These are phyloP conservation scores for Agaricus bisporus DNA, from an alignment of 768 basidiomycete genomes.

Conservation along the genomic window DNA sequence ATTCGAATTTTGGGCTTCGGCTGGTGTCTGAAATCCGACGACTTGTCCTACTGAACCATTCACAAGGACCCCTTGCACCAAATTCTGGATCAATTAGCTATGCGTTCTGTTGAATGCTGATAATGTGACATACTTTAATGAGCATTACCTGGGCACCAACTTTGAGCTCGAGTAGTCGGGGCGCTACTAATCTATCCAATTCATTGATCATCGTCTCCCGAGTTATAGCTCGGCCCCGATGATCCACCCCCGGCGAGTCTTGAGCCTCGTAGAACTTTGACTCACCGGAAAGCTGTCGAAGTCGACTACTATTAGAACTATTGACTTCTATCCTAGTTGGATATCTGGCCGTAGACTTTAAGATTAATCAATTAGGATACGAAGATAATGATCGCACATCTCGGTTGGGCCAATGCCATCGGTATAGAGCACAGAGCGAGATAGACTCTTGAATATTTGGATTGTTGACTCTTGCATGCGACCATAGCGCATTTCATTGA, in stretches of 20 bases:
- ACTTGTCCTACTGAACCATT: conserved; percentile 67
- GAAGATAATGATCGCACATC: conserved; percentile 38
- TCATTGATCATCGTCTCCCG: conserved; percentile 34
- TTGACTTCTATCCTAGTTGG: conserved; percentile 72
- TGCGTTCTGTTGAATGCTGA: background rate
- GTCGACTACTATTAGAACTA: conserved; percentile 50
- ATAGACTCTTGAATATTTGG: conserved; percentile 47
- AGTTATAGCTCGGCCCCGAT: conserved; percentile 30
- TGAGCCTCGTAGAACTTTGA: conserved; percentile 33
- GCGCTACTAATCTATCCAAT: conserved; percentile 59
- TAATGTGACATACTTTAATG: conserved; percentile 42
- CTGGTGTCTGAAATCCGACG: conserved; percentile 35
- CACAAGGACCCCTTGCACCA: conserved; percentile 61
- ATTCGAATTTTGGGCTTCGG: conserved; percentile 33
- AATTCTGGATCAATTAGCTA: conserved; percentile 39
- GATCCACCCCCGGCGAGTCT: conserved; percentile 42
- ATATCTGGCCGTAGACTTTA: conserved; percentile 36
- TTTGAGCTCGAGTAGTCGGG: conserved; percentile 39
- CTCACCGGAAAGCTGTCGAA: conserved; percentile 34
- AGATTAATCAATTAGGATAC: background rate
- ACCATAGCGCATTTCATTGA: conserved; percentile 86
- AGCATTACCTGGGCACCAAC: conserved; percentile 86
- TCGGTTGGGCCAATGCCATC: conserved; percentile 83
- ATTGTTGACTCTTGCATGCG: conserved; percentile 37
- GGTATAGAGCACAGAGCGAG: conserved; percentile 50